phyloP scores from a whole-genome alignment of 148 eudicot species.

The Camellia japonica region DNA sequence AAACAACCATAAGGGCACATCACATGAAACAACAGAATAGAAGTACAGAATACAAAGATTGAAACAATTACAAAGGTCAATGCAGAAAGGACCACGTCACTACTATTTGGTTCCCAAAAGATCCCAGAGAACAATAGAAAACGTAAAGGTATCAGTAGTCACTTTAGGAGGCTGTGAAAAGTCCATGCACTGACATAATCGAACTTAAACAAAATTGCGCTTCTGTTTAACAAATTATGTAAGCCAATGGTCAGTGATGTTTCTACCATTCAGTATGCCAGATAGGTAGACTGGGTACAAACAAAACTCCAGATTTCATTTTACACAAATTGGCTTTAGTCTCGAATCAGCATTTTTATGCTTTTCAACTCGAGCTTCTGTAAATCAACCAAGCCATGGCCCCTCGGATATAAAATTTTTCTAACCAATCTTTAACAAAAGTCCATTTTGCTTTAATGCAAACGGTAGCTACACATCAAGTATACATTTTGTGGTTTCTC shows the following conservation, averaged over 20 bases:
- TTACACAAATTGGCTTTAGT: neutral
- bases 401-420: neutral
- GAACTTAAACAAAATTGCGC: too few species aligned
- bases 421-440: neutral
- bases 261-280: neutral
- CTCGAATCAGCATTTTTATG: neutral
- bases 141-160: neutral
- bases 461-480: neutral
- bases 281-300: neutral
- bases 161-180: too few species aligned
- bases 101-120: neutral
- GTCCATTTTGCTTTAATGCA: too few species aligned
- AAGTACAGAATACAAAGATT: neutral
- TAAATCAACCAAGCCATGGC: neutral
- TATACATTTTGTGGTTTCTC: conserved; percentile 8
- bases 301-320: neutral
- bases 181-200: too few species aligned
- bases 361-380: neutral
- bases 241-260: neutral
- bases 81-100: neutral
- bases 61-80: neutral
- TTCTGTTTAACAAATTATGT: too few species aligned
- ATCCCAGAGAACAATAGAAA: neutral
- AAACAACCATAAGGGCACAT: neutral
- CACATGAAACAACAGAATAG: neutral